Evolutionary conservation across 1,139 yeast genomes (phyloP).

Genomic region (Candida tropicalis): DNA sequence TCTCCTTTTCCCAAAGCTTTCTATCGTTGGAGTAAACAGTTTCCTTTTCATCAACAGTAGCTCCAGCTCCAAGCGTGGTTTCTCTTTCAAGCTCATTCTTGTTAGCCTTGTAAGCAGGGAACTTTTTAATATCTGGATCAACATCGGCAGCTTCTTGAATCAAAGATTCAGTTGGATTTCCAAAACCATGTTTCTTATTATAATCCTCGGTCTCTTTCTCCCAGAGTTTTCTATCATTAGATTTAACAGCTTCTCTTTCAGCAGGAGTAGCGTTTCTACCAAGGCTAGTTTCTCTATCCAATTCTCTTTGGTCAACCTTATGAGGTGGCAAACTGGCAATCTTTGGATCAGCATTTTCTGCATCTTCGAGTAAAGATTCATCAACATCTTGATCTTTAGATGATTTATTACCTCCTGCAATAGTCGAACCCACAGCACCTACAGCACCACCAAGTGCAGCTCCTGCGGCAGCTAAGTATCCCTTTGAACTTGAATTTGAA

Average conservation of each 20-base stretch:
- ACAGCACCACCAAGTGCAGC: slow-evolving; percentile 2
- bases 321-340: too few species aligned
- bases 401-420: slow-evolving; percentile 16
- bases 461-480: slow-evolving; percentile 1
- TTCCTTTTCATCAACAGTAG: slow-evolving; percentile 12
- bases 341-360: too few species aligned
- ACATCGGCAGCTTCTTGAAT: slow-evolving; percentile 31
- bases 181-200: slow-evolving; percentile 32
- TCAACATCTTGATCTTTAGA: slow-evolving; percentile 5
- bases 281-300: slow-evolving; percentile 8
- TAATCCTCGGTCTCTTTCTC: slow-evolving; percentile 29
- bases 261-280: slow-evolving; percentile 9
- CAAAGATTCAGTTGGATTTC: slow-evolving; percentile 27
- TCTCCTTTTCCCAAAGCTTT: slow-evolving; percentile 25
- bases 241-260: slow-evolving; percentile 21
- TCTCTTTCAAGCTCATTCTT: slow-evolving; percentile 10
- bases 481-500: background rate
- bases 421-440: slow-evolving; percentile 16
- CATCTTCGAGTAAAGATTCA: too few species aligned
- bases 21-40: slow-evolving; percentile 10
- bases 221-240: slow-evolving; percentile 6
- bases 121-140: slow-evolving; percentile 23
- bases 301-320: slow-evolving; percentile 10
- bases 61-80: slow-evolving; percentile 7
- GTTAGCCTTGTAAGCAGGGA: slow-evolving; percentile 20